Conservation (phyloP, 116 monocot genomes). For the Iris pallida region DNA sequence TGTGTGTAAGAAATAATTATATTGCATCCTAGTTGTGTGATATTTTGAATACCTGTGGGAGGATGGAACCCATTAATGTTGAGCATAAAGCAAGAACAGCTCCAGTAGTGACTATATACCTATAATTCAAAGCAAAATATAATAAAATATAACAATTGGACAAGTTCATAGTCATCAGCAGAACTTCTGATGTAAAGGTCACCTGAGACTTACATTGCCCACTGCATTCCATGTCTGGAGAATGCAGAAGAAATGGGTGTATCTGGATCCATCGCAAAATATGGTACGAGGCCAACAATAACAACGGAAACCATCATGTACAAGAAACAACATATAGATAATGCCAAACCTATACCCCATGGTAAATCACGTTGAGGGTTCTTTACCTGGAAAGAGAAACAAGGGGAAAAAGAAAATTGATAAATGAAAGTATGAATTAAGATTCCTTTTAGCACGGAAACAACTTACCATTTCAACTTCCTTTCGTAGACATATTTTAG, state of each 20-base stretch:
- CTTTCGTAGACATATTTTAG: too few relatives aligned
- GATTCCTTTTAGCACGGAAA: constrained; percentile 8
- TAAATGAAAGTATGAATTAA: neutral
- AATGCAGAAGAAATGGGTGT: constrained; percentile 96
- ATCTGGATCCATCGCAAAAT: constrained; percentile 95
- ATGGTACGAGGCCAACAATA: constrained; percentile 86
- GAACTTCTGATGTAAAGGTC: neutral
- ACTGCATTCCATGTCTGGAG: constrained; percentile 72
- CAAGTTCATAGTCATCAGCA: neutral
- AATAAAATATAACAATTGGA: neutral
- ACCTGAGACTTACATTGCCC: constrained; percentile 55
- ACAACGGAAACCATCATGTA: constrained; percentile 91
- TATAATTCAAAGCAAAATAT: constrained; percentile 15
- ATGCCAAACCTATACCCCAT: constrained; percentile 63
- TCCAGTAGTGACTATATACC: constrained; percentile 80
- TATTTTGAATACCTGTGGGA: constrained; percentile 73
- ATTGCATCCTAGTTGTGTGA: too few relatives aligned
- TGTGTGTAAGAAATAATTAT: too few relatives aligned
- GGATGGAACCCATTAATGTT: constrained; percentile 84
- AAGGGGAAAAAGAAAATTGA: neutral
- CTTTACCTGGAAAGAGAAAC: constrained; percentile 51
- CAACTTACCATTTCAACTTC: too few relatives aligned
- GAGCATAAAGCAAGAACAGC: constrained; percentile 90
- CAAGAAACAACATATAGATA: constrained; percentile 73
- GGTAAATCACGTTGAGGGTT: constrained; percentile 91